Percentiles rank a stretch among this genome's conserved stretches.
Evolutionary conservation across 1,284 basidiomycete genomes (phyloP).

Genomic region (Takashimella tepidaria): DNA sequence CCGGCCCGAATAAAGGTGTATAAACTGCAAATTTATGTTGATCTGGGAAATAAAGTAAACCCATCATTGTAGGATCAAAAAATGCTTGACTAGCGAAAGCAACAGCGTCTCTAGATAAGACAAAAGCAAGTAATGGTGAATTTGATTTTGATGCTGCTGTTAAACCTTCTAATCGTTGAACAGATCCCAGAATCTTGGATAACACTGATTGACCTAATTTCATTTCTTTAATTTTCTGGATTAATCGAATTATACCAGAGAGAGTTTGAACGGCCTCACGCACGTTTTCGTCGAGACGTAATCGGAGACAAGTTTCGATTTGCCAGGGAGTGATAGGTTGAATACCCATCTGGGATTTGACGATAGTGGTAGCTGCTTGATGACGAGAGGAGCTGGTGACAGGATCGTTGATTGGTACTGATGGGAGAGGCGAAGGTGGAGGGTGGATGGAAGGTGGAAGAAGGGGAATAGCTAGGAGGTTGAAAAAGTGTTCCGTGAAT

Average conservation of each 20-base stretch:
- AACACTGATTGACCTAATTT: constrained; percentile 72
- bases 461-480: constrained; percentile 69
- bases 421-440: constrained; percentile 20
- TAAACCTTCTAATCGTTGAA: constrained; percentile 66
- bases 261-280: constrained; percentile 67
- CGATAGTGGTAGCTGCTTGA: too few relatives aligned
- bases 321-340: constrained; percentile 57
- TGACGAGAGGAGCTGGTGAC: background rate
- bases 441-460: constrained; percentile 50
- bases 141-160: constrained; percentile 4
- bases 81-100: constrained; percentile 80
- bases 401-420: too few relatives aligned
- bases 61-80: constrained; percentile 95
- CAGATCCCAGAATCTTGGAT: constrained; percentile 63
- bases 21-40: constrained; percentile 95
- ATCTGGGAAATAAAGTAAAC: constrained; percentile 89
- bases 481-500: constrained; percentile 69
- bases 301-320: constrained; percentile 67
- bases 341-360: too few relatives aligned
- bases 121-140: constrained; percentile 47
- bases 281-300: constrained; percentile 66
- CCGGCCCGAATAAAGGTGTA: constrained; percentile 82
- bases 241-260: constrained; percentile 71
- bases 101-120: constrained; percentile 62
- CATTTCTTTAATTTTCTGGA: constrained; percentile 83